Base-by-base conservation (phyloP, 1,139 yeast genomes). In the Citeromyces hawaiiensis region DNA sequence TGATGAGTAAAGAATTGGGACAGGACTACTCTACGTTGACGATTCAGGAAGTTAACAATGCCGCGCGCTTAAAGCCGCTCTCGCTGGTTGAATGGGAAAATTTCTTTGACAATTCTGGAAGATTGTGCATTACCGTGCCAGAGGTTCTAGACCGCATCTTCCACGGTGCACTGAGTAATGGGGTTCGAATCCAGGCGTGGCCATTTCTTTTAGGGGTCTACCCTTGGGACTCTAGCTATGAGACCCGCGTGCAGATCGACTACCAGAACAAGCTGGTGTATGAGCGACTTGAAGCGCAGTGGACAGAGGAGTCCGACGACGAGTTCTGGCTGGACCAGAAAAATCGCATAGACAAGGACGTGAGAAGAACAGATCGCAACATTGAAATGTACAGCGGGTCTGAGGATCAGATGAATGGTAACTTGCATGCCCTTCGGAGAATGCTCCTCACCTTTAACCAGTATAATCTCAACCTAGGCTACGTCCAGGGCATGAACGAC, bases 401-500 rank as follows among this genome's bases (percentile, higher is more conserved):
- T 42, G 64, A 57, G 36, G 66, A 61, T 37, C 63, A 63, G 3
- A 70, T 69, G 1, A 81, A 81, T 50, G 74, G 77, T 9, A 88
- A 91, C 58, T 63, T 91, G 44, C 70, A 73, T 46, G 71, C 64
- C 40, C 63, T 91, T 63, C 72, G 87, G 50, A 88, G 83, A 49
- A 82, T 93, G 46, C 66, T 91, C 36, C 68, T 86, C 42, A 85
- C 96, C 1, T 91, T 82, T 53, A 88, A 91, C 56, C 88, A 83
- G 57, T 72, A 77, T 56, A 91, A 91, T 56, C 67, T 64, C 38
- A 81, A 86, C 48, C 61, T 93, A 49, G 98, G 98, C 0, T 91
- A 91, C 53, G 96, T 91, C 17, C 99, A 91, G 60, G 99, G 99
- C 2, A 91, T 91, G 99, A 79, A 94, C 7, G 99, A 91, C 56